Percentiles rank a stretch among this genome's conserved stretches.
phyloP scores from a whole-genome alignment of 1,284 basidiomycete species.

The Vanrija sp. region DNA sequence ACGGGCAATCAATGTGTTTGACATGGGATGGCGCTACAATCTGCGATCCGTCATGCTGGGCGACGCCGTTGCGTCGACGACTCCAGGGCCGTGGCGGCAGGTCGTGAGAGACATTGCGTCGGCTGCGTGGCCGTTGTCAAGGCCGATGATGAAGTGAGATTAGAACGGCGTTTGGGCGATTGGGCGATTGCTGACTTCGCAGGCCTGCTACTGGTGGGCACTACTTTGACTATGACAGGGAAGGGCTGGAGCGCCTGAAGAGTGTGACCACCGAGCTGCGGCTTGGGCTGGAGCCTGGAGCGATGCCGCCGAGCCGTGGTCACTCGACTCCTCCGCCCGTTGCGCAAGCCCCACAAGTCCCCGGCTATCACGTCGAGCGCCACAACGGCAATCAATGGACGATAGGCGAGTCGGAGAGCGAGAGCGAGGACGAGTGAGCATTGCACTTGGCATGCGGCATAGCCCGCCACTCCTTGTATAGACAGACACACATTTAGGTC shows the following conservation, averaged over 20 bases:
- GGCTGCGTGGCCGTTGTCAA: slow-evolving; percentile 18
- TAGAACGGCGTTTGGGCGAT: not conserved
- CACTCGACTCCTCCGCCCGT: too few relatives aligned
- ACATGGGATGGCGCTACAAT: slow-evolving; percentile 71
- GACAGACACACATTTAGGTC: too few relatives aligned
- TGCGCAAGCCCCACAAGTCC: not conserved
- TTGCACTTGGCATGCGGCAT: not conserved
- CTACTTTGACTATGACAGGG: slow-evolving; percentile 31
- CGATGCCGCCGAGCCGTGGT: too few relatives aligned
- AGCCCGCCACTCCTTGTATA: not conserved
- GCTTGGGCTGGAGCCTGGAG: slow-evolving; percentile 9
- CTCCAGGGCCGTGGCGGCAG: not conserved
- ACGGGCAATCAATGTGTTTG: slow-evolving; percentile 63
- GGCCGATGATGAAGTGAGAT: not conserved
- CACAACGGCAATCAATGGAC: too few relatives aligned
- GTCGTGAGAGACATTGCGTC: slow-evolving; percentile 1
- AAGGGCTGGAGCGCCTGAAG: slow-evolving; percentile 23
- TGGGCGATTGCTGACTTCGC: slow-evolving; percentile 4
- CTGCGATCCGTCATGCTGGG: slow-evolving; percentile 26
- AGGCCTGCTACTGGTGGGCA: slow-evolving; percentile 24
- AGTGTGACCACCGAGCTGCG: slow-evolving; percentile 31
- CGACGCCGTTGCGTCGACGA: slow-evolving; percentile 1
- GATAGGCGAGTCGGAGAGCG: not conserved
- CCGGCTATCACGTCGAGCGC: too few relatives aligned
- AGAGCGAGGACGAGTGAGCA: not conserved